Evolutionary conservation across 306 rosid species (phyloP).

Genomic region (Nissolia schottii): DNA sequence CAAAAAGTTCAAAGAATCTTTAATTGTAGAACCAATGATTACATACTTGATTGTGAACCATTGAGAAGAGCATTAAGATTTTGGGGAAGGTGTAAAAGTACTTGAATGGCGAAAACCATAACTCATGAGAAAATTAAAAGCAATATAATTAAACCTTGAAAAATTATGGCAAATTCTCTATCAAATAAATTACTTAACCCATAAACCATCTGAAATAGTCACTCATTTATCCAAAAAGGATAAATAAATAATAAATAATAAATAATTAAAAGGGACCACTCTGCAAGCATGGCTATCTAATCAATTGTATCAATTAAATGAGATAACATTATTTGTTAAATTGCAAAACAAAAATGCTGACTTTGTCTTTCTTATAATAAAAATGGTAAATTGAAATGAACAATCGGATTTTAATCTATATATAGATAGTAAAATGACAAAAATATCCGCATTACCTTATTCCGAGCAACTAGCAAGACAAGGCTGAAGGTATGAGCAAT

Average conservation of each 20-base stretch:
- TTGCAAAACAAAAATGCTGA: not conserved
- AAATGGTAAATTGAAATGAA: not conserved
- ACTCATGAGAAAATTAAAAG: slow-evolving; percentile 8
- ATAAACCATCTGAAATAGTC: not conserved
- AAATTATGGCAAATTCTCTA: not conserved
- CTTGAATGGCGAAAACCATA: not conserved
- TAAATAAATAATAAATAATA: not conserved
- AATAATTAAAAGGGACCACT: not conserved
- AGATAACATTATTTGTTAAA: not conserved
- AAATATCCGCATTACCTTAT: slow-evolving; percentile 55
- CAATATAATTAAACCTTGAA: not conserved
- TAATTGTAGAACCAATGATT: not conserved
- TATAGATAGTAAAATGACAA: slow-evolving; percentile 1
- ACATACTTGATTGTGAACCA: not conserved
- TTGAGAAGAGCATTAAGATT: not conserved
- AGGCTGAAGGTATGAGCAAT: slow-evolving; percentile 92
- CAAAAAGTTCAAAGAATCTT: not conserved
- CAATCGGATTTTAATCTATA: not conserved
- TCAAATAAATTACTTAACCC: not conserved
- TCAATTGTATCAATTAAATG: no score
- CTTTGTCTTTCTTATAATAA: not conserved
- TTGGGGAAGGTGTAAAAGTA: not conserved
- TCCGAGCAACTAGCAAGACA: slow-evolving; percentile 75
- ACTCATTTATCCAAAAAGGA: not conserved
- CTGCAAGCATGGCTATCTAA: not conserved